These are phyloP conservation scores for Xanthoconium purpureum DNA, from an alignment of 768 basidiomycete species.

Conservation along the genomic window DNA sequence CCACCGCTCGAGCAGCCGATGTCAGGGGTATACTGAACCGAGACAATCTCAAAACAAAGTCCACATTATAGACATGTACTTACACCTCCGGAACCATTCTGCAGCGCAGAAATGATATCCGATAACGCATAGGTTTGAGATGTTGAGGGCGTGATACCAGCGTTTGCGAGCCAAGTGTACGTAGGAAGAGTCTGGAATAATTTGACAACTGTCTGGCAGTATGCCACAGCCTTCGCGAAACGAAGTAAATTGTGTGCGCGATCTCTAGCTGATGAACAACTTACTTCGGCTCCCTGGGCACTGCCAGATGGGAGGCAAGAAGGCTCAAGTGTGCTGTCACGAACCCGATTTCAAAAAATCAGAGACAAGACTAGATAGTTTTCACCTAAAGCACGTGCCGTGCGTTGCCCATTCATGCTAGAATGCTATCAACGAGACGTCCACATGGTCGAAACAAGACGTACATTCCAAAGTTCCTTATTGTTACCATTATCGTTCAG, in stretches of 20 bases:
- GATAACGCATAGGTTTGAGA: slow-evolving; percentile 56
- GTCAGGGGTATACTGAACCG: slow-evolving; percentile 44
- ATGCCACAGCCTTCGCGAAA: slow-evolving; percentile 56
- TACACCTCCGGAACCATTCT: slow-evolving; percentile 49
- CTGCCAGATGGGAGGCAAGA: slow-evolving; percentile 61
- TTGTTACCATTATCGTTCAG: slow-evolving; percentile 56
- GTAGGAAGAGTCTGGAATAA: slow-evolving; percentile 71
- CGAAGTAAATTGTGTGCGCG: not conserved
- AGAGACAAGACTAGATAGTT: not conserved
- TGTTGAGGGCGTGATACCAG: slow-evolving; percentile 71
- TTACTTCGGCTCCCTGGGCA: slow-evolving; percentile 57
- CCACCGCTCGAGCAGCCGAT: slow-evolving; percentile 41
- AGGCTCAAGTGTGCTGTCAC: slow-evolving; percentile 52
- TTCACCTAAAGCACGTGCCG: slow-evolving; percentile 48
- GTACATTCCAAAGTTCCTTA: slow-evolving; percentile 68
- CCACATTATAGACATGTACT: not conserved
- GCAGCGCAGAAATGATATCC: slow-evolving; percentile 51
- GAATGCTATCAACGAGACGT: slow-evolving; percentile 2
- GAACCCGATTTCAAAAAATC: not conserved
- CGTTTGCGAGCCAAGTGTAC: slow-evolving; percentile 63
- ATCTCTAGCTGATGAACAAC: not conserved
- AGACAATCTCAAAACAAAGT: not conserved
- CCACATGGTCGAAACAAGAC: slow-evolving; percentile 10
- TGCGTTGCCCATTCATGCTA: slow-evolving; percentile 73
- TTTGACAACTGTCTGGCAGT: slow-evolving; percentile 55